These are phyloP conservation scores for Dryas alaskensis DNA, from an alignment of 306 rosid genomes.

Conservation along the genomic window DNA sequence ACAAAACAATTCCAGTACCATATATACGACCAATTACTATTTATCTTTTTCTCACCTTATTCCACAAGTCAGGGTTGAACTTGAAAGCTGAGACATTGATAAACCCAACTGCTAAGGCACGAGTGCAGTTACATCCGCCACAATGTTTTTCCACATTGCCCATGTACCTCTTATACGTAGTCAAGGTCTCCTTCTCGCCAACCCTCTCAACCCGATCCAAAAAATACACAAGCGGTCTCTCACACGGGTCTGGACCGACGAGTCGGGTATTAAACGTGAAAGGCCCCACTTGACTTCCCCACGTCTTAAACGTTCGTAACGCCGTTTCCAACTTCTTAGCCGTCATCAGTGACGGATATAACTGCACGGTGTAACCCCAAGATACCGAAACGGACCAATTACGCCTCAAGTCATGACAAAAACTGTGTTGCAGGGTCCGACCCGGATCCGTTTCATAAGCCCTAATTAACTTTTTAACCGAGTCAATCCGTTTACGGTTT, in stretches of 20 bases:
- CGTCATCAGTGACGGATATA: conserved; percentile 42
- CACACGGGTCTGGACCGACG: conserved; percentile 31
- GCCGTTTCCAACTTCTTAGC: conserved; percentile 48
- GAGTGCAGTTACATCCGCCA: background rate
- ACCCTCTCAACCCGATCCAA: conserved; percentile 33
- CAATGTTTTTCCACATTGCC: conserved; percentile 24
- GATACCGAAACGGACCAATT: conserved; percentile 73
- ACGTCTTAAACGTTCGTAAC: conserved; percentile 46
- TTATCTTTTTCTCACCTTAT: conserved; percentile 36
- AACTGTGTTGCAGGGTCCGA: conserved; percentile 48
- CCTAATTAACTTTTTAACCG: conserved; percentile 22
- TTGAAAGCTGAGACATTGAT: conserved; percentile 46
- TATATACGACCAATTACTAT: no score
- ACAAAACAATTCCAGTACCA: no score
- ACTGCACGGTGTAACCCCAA: conserved; percentile 66
- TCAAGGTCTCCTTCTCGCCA: conserved; percentile 18
- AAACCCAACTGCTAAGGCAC: conserved; percentile 26
- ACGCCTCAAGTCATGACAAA: conserved; percentile 51
- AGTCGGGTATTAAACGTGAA: conserved; percentile 56
- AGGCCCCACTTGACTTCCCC: conserved; percentile 41
- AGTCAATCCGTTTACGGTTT: conserved; percentile 22
- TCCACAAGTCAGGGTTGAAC: conserved; percentile 42
- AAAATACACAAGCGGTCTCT: conserved; percentile 33
- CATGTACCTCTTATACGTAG: conserved; percentile 27
- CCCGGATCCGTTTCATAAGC: conserved; percentile 50